Percentiles rank a stretch among this genome's conserved stretches.
phyloP scores from a whole-genome alignment of 108 stramenopile genomes.

The Cyclotella atomus region DNA sequence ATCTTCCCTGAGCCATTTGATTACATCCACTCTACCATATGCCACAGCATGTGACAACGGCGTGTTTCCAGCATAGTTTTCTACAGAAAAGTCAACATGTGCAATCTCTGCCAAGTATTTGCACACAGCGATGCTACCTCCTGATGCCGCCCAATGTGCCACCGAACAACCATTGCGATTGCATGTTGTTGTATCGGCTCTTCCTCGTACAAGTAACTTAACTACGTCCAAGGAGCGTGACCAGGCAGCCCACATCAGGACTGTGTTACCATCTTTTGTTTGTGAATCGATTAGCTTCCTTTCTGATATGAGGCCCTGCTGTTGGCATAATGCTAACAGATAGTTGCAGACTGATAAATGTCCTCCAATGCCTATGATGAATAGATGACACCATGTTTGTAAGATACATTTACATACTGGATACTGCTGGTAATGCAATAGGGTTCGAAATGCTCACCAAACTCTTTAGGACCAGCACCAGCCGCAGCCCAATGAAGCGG shows the following conservation, averaged over 20 bases:
- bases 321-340: slow-evolving; percentile 45
- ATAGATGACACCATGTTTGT: background rate
- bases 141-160: slow-evolving; percentile 76
- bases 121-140: slow-evolving; percentile 56
- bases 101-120: slow-evolving; percentile 67
- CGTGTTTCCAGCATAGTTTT: slow-evolving; percentile 79
- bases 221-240: slow-evolving; percentile 75
- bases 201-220: slow-evolving; percentile 67
- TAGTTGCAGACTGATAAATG: slow-evolving; percentile 63
- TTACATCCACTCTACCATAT: slow-evolving; percentile 69
- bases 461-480: slow-evolving; percentile 74
- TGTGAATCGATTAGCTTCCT: slow-evolving; percentile 59
- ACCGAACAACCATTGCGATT: slow-evolving; percentile 86
- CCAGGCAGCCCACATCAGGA: slow-evolving; percentile 89
- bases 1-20: slow-evolving; percentile 65
- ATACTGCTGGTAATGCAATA: no score
- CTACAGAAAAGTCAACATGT: slow-evolving; percentile 66
- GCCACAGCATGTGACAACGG: slow-evolving; percentile 84
- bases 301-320: slow-evolving; percentile 20
- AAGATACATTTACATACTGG: no score
- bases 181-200: slow-evolving; percentile 54
- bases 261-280: slow-evolving; percentile 84
- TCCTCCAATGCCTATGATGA: slow-evolving; percentile 49
- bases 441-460: slow-evolving; percentile 57
- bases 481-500: slow-evolving; percentile 86